Evolutionary conservation across 306 rosid genomes (phyloP), one percentile per base, ranked within the genome.

Genomic region (Geum urbanum): DNA sequence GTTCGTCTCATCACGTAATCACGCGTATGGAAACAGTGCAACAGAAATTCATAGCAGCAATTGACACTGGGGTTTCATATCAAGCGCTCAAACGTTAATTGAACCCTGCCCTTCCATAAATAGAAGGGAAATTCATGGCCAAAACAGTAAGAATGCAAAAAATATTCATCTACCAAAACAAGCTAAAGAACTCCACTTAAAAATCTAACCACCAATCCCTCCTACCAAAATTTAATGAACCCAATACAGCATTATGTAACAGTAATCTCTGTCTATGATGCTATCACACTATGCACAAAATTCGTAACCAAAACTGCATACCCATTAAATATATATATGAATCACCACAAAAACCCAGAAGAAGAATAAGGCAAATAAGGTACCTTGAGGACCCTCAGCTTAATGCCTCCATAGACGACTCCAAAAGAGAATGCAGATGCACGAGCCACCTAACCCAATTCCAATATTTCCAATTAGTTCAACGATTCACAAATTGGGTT

Each of bases 341-440:
- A 0, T 72, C 35, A 4, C n/a, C 40, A 2, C 35, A 10, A 61
- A 54, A 10, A 66, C 41, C 8, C 22, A n/a, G 43, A 46, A 15
- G 3, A 55, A 64, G 47, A 39, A 53, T 8, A 49, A 72, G n/a
- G n/a, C n/a, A 72, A 9, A 55, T 6, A 44, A 6, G 9, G 45
- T 82, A 92, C 98, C 97, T 88, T 78, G 39, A 90, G 94, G 71
- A 60, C 74, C 79, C 88, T 90, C 69, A 92, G 91, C 85, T 90
- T 92, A 62, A 92, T 50, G 87, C 83, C 77, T 73, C 98, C 98
- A 66, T 86, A 92, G 67, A 92, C 96, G 65, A 90, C 48, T 39
- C 98, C 98, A 60, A 86, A 27, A 7, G 98, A 88, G 76, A 90
- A 84, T 51, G 96, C 97, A 6, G 98, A 92, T 54, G 77, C 97